Conservation (phyloP, 371 early-diverging fungal genomes). For the Catenaria anguillulae region DNA sequence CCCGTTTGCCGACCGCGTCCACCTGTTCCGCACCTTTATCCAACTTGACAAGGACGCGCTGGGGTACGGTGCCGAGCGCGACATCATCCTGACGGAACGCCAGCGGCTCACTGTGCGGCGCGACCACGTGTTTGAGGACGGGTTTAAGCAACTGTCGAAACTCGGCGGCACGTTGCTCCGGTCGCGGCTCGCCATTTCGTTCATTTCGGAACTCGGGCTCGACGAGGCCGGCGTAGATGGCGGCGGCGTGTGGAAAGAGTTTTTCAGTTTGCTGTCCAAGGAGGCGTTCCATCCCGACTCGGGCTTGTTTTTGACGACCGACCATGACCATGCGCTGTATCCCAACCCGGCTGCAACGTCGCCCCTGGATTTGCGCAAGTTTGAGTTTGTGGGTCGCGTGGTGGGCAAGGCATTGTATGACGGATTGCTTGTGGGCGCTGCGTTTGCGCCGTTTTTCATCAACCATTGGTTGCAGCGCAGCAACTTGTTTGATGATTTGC, state of each 20-base stretch:
- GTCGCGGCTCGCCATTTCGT: constrained; percentile 60
- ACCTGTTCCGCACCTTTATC: constrained; percentile 66
- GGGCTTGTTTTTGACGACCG: constrained; percentile 44
- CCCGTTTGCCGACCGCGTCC: constrained; percentile 72
- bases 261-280: constrained; percentile 55
- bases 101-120: constrained; percentile 42
- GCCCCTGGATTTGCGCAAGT: constrained; percentile 42
- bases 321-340: constrained; percentile 50
- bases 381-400: constrained; percentile 77
- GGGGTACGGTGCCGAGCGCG: constrained; percentile 6
- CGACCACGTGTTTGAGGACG: constrained; percentile 73
- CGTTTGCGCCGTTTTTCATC: constrained; percentile 84
- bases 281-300: constrained; percentile 70
- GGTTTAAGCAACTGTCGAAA: constrained; percentile 44
- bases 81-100: constrained; percentile 1
- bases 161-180: constrained; percentile 46
- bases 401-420: constrained; percentile 90
- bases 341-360: constrained; percentile 21
- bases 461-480: constrained; percentile 66
- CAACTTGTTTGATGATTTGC: constrained; percentile 74
- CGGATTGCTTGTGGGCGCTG: constrained; percentile 76
- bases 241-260: constrained; percentile 90
- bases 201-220: constrained; percentile 70
- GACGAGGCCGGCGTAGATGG: constrained; percentile 90
- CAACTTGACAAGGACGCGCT: constrained; percentile 39